Percentiles rank a stretch among this genome's conserved stretches.
Evolutionary conservation across 768 basidiomycete genomes (phyloP).

Genomic region (Candolleomyces aberdarensis): DNA sequence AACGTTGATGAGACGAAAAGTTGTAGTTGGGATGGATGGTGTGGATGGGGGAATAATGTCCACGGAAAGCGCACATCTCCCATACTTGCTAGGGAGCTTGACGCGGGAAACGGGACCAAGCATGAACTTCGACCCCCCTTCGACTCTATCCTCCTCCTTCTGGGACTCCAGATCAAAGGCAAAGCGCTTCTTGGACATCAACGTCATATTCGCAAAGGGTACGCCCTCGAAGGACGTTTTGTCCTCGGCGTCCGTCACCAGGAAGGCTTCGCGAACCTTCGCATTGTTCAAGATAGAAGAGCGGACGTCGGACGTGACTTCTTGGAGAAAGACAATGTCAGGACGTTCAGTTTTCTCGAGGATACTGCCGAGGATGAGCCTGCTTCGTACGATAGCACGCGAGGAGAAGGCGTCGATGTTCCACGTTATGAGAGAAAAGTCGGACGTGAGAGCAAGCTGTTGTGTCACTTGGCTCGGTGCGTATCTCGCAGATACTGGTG

Average conservation of each 20-base stretch:
- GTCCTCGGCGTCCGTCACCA: constrained; percentile 37
- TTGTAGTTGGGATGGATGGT: constrained; percentile 9
- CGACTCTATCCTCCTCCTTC: constrained; percentile 15
- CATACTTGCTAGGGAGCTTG: constrained; percentile 32
- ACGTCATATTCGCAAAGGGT: constrained; percentile 35
- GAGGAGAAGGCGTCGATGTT: constrained; percentile 34
- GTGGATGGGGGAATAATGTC: constrained; percentile 26
- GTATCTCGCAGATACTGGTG: background rate
- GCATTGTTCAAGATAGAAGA: constrained; percentile 27
- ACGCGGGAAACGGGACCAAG: constrained; percentile 26
- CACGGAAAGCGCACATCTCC: constrained; percentile 35
- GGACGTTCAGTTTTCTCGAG: constrained; percentile 26
- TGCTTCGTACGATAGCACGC: constrained; percentile 27
- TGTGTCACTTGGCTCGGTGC: background rate
- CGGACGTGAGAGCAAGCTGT: background rate
- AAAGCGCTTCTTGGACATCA: constrained; percentile 33
- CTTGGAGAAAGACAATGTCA: constrained; percentile 39
- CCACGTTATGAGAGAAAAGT: constrained; percentile 31
- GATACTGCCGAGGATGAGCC: constrained; percentile 30
- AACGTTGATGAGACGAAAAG: constrained; percentile 34
- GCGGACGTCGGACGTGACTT: constrained; percentile 31
- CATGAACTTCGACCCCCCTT: constrained; percentile 23
- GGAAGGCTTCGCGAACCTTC: constrained; percentile 31
- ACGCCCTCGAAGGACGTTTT: constrained; percentile 27
- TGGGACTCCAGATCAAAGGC: constrained; percentile 18